Base-by-base conservation (phyloP, 257 asterid genomes). In the Solanum dulcamara region DNA sequence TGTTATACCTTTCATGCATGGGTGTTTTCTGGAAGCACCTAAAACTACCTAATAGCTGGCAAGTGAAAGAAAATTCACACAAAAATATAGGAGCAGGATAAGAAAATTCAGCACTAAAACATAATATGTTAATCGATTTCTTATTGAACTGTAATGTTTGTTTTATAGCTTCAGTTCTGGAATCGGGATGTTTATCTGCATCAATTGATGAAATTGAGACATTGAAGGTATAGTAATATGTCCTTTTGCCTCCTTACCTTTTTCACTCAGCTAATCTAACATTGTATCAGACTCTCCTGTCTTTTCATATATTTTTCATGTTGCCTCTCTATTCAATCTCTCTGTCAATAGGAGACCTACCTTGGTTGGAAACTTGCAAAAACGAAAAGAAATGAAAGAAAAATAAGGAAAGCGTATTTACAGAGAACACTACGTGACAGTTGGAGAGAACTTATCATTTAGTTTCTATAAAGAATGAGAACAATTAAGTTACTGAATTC, bases 81-180 rank as follows among this genome's bases (percentile, higher is more conserved):
- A 59, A 59, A 59, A 81, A 10, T 35, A 38, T n/a, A 60, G 18
- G 37, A 82, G 40, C 77, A 38, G n/a, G 53, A 12, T 83, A 66
- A 32, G 38, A 44, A 74, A 75, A 44, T 75, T 44, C 32, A 14
- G 26, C 60, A 75, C 60, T 75, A 26, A 26, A 44, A 15, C 60
- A 26, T 75, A 75, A 75, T 44, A 68, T 66, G 55, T 68, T 35
- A 50, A 62, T 42, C 26, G 28, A 26, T 75, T 22, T 44, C 28
- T 57, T 37, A 70, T 77, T 83, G 37, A 32, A 35, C 17, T 28
- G 26, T 51, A 75, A 70, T 62, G 42, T 86, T 18, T 77, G 83
- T 83, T 83, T 84, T 85, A 64, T 84, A 93, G 93, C 91, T 92
- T 89, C 97, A 12, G 89, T 94, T 66, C 44, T 95, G 90, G 88